A percentile compares a stretch with the other conserved stretches of the same genome.
These are phyloP conservation scores for Dendrocalamus latiflorus DNA, from an alignment of 202 grass and related monocot genomes.

Conservation along the genomic window DNA sequence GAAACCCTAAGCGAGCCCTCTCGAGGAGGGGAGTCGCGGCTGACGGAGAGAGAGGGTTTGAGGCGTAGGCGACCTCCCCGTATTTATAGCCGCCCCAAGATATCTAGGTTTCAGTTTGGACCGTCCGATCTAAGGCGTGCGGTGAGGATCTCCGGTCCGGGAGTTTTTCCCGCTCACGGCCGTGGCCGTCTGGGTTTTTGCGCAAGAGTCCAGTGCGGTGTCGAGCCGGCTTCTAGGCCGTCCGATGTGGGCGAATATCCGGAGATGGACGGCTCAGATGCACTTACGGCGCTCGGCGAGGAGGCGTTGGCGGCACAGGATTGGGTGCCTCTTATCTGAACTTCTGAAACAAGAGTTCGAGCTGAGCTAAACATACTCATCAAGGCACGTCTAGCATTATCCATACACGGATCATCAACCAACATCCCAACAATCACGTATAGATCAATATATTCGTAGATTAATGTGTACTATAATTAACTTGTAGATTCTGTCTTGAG, in stretches of 20 bases:
- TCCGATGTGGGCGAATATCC: constrained; percentile 33
- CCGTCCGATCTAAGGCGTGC: constrained; percentile 28
- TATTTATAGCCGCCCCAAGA: too few relatives aligned
- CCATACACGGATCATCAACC: too few relatives aligned
- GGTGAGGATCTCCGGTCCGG: not conserved
- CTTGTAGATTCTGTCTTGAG: too few relatives aligned
- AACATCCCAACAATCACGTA: too few relatives aligned
- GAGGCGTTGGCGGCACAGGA: constrained; percentile 24
- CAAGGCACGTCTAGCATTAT: too few relatives aligned
- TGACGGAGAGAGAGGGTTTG: constrained; percentile 10
- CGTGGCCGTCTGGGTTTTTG: not conserved
- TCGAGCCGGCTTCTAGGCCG: not conserved
- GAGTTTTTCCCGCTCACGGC: not conserved
- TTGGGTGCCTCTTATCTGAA: too few relatives aligned
- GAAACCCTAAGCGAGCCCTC: constrained; percentile 7
- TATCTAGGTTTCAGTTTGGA: not conserved
- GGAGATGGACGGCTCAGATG: constrained; percentile 13
- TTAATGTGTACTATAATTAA: too few relatives aligned
- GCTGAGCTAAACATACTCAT: too few relatives aligned
- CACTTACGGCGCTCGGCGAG: not conserved
- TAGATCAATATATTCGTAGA: too few relatives aligned
- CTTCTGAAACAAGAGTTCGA: too few relatives aligned
- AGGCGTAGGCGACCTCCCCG: not conserved
- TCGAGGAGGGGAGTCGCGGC: not conserved
- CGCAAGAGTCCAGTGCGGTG: not conserved